Evolutionary conservation across 2,329 filamentous ascomycete genomes (phyloP).

Genomic region (Penicillium sp.): DNA sequence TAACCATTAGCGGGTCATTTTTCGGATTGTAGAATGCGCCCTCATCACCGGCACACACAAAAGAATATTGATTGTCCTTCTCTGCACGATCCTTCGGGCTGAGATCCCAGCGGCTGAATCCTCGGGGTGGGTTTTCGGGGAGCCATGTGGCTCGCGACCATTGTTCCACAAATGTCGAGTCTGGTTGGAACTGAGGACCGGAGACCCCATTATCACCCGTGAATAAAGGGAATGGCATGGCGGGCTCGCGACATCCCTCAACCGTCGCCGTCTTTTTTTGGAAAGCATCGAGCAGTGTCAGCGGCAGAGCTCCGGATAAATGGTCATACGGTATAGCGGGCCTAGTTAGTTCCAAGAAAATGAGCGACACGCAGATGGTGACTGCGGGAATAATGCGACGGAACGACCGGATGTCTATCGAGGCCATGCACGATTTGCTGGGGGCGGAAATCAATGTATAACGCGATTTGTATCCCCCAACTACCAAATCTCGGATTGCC

Average conservation of each 20-base stretch:
- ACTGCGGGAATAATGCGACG: slow-evolving; percentile 21
- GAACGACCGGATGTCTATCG: slow-evolving; percentile 20
- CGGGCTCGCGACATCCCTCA: slow-evolving; percentile 26
- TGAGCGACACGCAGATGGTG: slow-evolving; percentile 27
- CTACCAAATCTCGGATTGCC: slow-evolving; percentile 20
- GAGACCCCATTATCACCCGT: not conserved
- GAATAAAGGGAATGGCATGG: slow-evolving; percentile 30
- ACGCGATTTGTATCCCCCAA: slow-evolving; percentile 17
- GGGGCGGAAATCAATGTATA: slow-evolving; percentile 21
- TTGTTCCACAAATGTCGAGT: slow-evolving; percentile 13
- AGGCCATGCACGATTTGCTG: slow-evolving; percentile 21
- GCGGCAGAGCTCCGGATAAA: slow-evolving; percentile 38
- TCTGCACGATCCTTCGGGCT: slow-evolving; percentile 17
- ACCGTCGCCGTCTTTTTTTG: slow-evolving; percentile 21
- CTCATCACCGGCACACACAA: slow-evolving; percentile 16
- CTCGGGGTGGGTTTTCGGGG: slow-evolving; percentile 27
- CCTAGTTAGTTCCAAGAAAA: slow-evolving; percentile 30
- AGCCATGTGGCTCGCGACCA: slow-evolving; percentile 35
- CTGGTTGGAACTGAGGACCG: slow-evolving; percentile 12
- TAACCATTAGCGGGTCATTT: slow-evolving; percentile 40
- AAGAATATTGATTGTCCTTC: slow-evolving; percentile 19
- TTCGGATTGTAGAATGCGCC: slow-evolving; percentile 34
- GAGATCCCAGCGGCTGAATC: slow-evolving; percentile 35
- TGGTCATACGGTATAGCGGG: slow-evolving; percentile 41
- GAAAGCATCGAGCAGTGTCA: slow-evolving; percentile 36